These are phyloP conservation scores for Tulasnella sp. DNA, from an alignment of 768 basidiomycete species.

Conservation along the genomic window DNA sequence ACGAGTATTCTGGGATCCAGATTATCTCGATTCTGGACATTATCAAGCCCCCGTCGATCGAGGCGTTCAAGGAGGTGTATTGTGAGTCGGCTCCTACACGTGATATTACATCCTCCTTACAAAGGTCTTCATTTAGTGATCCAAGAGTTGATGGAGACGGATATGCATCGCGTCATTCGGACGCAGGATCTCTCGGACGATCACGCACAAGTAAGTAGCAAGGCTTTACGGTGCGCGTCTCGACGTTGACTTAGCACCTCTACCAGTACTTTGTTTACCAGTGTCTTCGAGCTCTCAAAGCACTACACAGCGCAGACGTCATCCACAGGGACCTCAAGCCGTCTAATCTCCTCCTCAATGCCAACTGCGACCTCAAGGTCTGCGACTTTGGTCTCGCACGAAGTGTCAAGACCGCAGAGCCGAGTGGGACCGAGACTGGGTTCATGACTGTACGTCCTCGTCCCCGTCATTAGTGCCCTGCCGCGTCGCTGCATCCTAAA, in stretches of 20 bases:
- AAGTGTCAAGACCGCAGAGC: conserved; percentile 24
- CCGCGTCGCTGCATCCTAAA: conserved; percentile 55
- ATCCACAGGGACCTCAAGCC: conserved; percentile 95
- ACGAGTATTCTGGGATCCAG: conserved; percentile 46
- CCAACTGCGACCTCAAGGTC: conserved; percentile 93
- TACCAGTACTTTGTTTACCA: conserved; percentile 98
- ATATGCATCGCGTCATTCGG: conserved; percentile 90
- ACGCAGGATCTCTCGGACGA: conserved; percentile 92
- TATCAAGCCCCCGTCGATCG: conserved; percentile 61
- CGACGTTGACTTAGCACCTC: not conserved
- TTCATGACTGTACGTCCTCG: conserved; percentile 25
- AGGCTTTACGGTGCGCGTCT: not conserved
- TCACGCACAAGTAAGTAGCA: conserved; percentile 34
- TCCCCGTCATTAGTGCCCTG: conserved; percentile 50
- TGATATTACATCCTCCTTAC: not conserved
- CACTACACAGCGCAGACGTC: conserved; percentile 88
- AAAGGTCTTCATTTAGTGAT: conserved; percentile 6
- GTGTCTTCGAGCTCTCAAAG: conserved; percentile 88
- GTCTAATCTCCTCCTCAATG: conserved; percentile 88
- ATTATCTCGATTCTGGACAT: conserved; percentile 96
- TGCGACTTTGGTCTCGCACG: conserved; percentile 85
- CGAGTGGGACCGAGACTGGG: conserved; percentile 25
- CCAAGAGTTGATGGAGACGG: conserved; percentile 70
- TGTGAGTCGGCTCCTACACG: conserved; percentile 10
- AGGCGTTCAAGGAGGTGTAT: conserved; percentile 78